A percentile compares a stretch with the other conserved stretches of the same genome.
Evolutionary conservation across 1,284 basidiomycete genomes (phyloP).

Genomic region (Cryptococcus amylolentus): DNA sequence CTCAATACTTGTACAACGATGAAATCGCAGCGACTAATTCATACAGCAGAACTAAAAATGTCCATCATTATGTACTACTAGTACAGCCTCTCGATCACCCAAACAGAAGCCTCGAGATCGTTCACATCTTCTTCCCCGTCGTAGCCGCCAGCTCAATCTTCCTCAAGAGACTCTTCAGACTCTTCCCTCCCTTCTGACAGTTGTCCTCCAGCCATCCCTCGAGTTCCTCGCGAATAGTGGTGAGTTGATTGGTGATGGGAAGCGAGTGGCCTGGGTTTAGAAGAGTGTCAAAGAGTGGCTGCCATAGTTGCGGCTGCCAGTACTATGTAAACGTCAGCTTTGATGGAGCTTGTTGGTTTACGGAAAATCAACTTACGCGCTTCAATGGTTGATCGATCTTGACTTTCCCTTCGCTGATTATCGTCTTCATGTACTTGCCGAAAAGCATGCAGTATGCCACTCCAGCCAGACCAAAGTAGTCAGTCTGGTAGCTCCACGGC

Average conservation of each 20-base stretch:
- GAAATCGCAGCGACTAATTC: too few species aligned
- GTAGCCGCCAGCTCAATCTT: conserved; percentile 41
- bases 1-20: too few species aligned
- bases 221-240: conserved; percentile 68
- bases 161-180: conserved; percentile 70
- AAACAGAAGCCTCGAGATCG: too few species aligned
- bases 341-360: neutral
- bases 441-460: conserved; percentile 94
- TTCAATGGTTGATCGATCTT: conserved; percentile 76
- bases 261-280: conserved; percentile 73
- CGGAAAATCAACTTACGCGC: conserved; percentile 51
- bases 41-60: too few species aligned
- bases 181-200: conserved; percentile 81
- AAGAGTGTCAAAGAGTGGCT: conserved; percentile 73
- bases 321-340: conserved; percentile 53
- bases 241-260: conserved; percentile 69
- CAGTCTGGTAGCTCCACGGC: conserved; percentile 90
- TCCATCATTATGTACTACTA: too few species aligned
- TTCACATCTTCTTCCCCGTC: conserved; percentile 8
- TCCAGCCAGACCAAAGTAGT: conserved; percentile 91
- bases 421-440: conserved; percentile 85
- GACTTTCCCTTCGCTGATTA: conserved; percentile 46
- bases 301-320: conserved; percentile 91
- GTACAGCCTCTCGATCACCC: too few species aligned
- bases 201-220: conserved; percentile 73